These are phyloP conservation scores for Carnegiea gigantea DNA, from an alignment of 179 eudicot species.

Conservation along the genomic window DNA sequence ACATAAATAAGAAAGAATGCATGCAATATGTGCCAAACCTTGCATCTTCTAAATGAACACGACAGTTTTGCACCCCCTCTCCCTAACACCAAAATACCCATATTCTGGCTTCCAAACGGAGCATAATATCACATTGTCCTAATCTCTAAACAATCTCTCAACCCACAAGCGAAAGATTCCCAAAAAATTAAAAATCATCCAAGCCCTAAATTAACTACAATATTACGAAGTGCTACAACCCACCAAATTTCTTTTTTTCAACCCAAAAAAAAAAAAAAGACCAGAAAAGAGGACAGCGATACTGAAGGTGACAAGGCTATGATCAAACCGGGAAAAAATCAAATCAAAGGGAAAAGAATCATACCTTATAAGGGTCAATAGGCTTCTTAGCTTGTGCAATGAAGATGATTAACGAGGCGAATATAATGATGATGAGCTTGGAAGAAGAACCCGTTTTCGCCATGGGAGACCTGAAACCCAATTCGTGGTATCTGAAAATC, in stretches of 20 bases:
- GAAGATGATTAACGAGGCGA: conserved; percentile 32
- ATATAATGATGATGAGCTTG: conserved; percentile 23
- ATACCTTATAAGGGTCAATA: conserved; percentile 77
- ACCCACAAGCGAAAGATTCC: not conserved
- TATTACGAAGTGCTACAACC: too few relatives aligned
- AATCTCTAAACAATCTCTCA: not conserved
- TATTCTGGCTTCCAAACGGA: not conserved
- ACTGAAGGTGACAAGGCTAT: not conserved
- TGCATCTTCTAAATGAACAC: not conserved
- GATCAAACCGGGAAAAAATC: not conserved
- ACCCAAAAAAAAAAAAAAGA: too few relatives aligned
- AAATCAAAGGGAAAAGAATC: not conserved
- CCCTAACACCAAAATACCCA: not conserved
- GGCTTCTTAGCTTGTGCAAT: conserved; percentile 47
- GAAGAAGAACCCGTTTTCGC: conserved; percentile 34
- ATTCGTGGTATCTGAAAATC: not conserved
- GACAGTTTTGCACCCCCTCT: not conserved
- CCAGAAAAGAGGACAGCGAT: too few relatives aligned
- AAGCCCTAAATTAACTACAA: not conserved
- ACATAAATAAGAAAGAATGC: not conserved
- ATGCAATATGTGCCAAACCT: not conserved
- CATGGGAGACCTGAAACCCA: conserved; percentile 1
- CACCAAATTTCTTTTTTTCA: too few relatives aligned
- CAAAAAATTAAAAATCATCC: too few relatives aligned
- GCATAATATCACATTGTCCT: not conserved